phyloP scores from a whole-genome alignment of 106 monocot species.

The Allium sativum region DNA sequence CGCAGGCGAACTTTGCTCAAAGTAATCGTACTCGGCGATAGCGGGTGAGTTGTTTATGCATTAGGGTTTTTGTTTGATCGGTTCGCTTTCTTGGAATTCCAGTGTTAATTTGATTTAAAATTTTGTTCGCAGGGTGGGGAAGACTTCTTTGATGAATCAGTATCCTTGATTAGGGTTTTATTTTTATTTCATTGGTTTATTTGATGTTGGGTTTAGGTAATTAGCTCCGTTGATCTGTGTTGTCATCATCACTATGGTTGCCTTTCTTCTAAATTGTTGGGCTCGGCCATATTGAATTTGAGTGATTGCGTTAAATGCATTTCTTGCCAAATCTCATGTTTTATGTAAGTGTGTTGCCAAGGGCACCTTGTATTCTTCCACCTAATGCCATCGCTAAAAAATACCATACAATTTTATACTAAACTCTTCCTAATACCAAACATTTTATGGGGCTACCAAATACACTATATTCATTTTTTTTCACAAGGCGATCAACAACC shows the following conservation, averaged over 20 bases:
- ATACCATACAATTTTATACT: too few relatives aligned
- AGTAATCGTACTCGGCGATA: slow-evolving; percentile 80
- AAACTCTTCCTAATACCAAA: too few relatives aligned
- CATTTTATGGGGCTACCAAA: too few relatives aligned
- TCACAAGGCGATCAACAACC: too few relatives aligned
- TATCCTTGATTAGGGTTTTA: slow-evolving; percentile 34
- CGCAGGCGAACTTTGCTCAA: slow-evolving; percentile 66
- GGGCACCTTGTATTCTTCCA: too few relatives aligned
- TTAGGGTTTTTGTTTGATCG: not conserved
- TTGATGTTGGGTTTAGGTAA: not conserved
- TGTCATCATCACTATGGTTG: not conserved
- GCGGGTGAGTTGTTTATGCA: slow-evolving; percentile 31
- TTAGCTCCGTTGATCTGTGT: not conserved
- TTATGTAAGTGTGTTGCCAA: too few relatives aligned
- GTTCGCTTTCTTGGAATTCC: slow-evolving; percentile 1
- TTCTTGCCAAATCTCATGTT: not conserved
- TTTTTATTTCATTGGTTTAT: not conserved
- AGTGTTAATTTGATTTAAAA: not conserved
- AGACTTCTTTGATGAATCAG: slow-evolving; percentile 96
- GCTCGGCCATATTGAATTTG: not conserved
- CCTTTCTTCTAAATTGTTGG: not conserved
- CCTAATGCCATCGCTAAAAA: too few relatives aligned
- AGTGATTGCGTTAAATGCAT: not conserved
- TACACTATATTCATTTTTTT: too few relatives aligned
- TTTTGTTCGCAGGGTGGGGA: slow-evolving; percentile 53